A percentile compares a stretch with the other conserved stretches of the same genome.
phyloP scores from a whole-genome alignment of 192 early-diverging fungal genomes.

The Gaertneriomyces sp. region DNA sequence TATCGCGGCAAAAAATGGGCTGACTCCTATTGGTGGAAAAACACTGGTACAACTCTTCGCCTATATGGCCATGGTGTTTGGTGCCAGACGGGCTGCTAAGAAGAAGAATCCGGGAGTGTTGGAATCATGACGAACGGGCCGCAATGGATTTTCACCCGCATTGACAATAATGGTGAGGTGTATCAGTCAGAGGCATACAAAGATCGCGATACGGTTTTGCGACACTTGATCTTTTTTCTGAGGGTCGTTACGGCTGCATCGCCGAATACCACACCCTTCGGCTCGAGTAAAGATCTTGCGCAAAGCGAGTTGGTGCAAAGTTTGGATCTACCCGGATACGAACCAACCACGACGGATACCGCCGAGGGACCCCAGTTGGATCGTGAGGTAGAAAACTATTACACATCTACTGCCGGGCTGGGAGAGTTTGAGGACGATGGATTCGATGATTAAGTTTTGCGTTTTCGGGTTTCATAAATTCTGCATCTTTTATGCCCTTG shows the following conservation, averaged over 20 bases:
- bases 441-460: too few relatives aligned
- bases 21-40: background rate
- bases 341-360: background rate
- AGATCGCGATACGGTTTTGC: background rate
- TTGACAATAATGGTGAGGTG: constrained; percentile 11
- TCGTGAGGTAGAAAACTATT: too few relatives aligned
- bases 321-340: background rate
- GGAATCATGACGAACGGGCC: constrained; percentile 4
- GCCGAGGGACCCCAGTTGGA: too few relatives aligned
- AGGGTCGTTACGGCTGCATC: background rate
- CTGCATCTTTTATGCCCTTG: too few relatives aligned
- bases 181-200: background rate
- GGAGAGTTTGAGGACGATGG: too few relatives aligned
- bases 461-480: too few relatives aligned
- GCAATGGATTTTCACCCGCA: constrained; percentile 9
- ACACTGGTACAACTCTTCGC: background rate
- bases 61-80: constrained; percentile 13
- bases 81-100: background rate
- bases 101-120: constrained; percentile 7
- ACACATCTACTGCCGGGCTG: too few relatives aligned
- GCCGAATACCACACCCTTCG: background rate
- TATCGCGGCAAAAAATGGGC: background rate
- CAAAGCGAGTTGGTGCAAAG: background rate
- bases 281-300: background rate
- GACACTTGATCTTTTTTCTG: constrained; percentile 2